These are phyloP conservation scores for Rhodotorula sp. DNA, from an alignment of 1,284 basidiomycete species.

Conservation along the genomic window DNA sequence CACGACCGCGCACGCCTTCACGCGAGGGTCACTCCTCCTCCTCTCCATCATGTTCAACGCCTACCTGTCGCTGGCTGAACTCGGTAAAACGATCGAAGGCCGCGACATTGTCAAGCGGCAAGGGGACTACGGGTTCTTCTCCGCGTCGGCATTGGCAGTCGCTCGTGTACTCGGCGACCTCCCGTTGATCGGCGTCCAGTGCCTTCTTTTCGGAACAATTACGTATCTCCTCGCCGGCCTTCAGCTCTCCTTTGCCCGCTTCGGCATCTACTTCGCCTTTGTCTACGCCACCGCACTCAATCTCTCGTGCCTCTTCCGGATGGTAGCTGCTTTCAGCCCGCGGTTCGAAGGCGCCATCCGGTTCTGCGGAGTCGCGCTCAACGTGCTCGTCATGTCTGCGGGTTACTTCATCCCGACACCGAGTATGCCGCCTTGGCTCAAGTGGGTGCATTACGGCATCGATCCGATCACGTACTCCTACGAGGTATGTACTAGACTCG, in stretches of 20 bases:
- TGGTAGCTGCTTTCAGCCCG: conserved; percentile 43
- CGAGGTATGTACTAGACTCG: conserved; percentile 31
- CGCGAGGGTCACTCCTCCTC: conserved; percentile 42
- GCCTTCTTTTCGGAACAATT: conserved; percentile 43
- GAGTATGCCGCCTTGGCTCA: conserved; percentile 42
- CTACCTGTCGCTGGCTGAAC: conserved; percentile 43
- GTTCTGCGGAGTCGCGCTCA: conserved; percentile 44
- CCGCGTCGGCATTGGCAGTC: conserved; percentile 41
- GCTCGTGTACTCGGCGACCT: conserved; percentile 44
- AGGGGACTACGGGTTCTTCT: conserved; percentile 45
- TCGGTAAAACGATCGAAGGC: conserved; percentile 43
- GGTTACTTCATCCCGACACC: conserved; percentile 46
- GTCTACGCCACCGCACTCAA: conserved; percentile 43
- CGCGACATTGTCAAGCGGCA: conserved; percentile 43
- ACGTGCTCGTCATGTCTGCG: conserved; percentile 45
- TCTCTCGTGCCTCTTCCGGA: conserved; percentile 44
- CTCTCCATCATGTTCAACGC: conserved; percentile 44
- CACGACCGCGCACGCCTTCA: conserved; percentile 40
- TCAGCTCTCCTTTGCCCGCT: conserved; percentile 28
- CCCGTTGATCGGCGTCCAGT: conserved; percentile 43
- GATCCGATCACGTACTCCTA: conserved; percentile 45
- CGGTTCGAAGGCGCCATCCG: conserved; percentile 46
- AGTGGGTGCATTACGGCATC: conserved; percentile 44
- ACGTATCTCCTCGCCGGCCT: conserved; percentile 45
- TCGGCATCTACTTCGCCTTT: conserved; percentile 40